These are phyloP conservation scores for Baudoinia panamericana DNA, from an alignment of 495 filamentous ascomycete species.

Conservation along the genomic window DNA sequence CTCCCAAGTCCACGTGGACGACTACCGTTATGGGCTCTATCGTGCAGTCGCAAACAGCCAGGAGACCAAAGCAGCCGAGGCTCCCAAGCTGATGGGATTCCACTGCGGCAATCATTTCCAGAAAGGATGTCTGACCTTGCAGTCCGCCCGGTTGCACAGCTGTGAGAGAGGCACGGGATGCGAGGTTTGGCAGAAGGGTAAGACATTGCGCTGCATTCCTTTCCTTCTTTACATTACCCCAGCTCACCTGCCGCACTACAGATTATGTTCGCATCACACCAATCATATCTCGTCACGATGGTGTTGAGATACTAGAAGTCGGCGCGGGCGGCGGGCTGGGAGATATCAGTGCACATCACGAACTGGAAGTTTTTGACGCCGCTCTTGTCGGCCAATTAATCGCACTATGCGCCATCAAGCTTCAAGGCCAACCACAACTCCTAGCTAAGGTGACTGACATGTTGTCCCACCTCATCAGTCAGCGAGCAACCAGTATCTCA, in stretches of 20 bases:
- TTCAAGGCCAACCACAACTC: conserved; percentile 27
- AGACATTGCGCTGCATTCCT: background rate
- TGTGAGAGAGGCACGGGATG: conserved; percentile 68
- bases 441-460: conserved; percentile 28
- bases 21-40: conserved; percentile 66
- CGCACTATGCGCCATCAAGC: conserved; percentile 26
- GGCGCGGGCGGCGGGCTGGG: conserved; percentile 71
- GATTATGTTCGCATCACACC: conserved; percentile 63
- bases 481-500: background rate
- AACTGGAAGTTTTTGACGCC: conserved; percentile 43
- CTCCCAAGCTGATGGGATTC: conserved; percentile 59
- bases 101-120: conserved; percentile 56
- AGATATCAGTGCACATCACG: conserved; percentile 52
- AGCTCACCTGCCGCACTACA: background rate
- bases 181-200: conserved; percentile 33
- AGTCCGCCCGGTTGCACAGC: conserved; percentile 64
- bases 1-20: conserved; percentile 67
- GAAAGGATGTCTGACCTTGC: conserved; percentile 59
- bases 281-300: conserved; percentile 48
- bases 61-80: conserved; percentile 36
- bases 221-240: background rate
- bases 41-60: conserved; percentile 40
- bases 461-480: conserved; percentile 17
- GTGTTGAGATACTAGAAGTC: conserved; percentile 52
- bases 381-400: conserved; percentile 17